phyloP scores from a whole-genome alignment of 2,329 filamentous ascomycete species.

The Xylaria sp. region DNA sequence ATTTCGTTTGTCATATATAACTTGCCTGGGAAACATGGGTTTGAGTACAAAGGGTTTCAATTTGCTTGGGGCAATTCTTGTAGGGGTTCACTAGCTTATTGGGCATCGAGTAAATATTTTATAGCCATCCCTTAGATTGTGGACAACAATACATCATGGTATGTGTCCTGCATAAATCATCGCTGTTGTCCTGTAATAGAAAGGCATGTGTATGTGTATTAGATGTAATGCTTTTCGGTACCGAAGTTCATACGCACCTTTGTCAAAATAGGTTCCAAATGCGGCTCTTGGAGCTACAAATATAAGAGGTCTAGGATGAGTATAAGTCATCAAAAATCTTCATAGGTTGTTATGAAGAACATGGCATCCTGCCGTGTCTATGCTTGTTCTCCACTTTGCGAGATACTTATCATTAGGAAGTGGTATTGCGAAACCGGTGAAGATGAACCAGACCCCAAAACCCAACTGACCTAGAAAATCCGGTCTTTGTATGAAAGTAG shows the following conservation, averaged over 20 bases:
- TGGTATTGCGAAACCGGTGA: no score
- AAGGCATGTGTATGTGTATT: no score
- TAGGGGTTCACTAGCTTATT: neutral
- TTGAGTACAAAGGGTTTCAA: neutral
- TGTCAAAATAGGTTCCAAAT: slow-evolving; percentile 1
- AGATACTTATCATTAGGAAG: neutral
- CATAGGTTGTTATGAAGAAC: no score
- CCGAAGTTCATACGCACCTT: neutral
- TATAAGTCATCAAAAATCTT: no score
- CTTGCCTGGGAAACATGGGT: neutral
- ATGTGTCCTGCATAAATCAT: no score
- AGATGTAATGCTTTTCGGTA: neutral
- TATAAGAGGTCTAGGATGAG: neutral
- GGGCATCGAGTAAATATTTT: neutral
- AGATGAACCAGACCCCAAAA: no score
- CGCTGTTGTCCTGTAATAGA: no score
- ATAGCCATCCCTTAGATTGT: neutral
- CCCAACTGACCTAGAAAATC: no score
- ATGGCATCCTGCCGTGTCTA: no score
- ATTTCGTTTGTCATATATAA: neutral
- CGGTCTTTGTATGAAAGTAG: no score
- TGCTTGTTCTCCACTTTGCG: no score
- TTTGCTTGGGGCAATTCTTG: neutral
- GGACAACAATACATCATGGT: neutral
- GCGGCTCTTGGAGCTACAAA: neutral